A percentile compares a stretch with the other conserved stretches of the same genome.
phyloP scores from a whole-genome alignment of 805 yeast genomes.

The Pichia sporocuriosa region DNA sequence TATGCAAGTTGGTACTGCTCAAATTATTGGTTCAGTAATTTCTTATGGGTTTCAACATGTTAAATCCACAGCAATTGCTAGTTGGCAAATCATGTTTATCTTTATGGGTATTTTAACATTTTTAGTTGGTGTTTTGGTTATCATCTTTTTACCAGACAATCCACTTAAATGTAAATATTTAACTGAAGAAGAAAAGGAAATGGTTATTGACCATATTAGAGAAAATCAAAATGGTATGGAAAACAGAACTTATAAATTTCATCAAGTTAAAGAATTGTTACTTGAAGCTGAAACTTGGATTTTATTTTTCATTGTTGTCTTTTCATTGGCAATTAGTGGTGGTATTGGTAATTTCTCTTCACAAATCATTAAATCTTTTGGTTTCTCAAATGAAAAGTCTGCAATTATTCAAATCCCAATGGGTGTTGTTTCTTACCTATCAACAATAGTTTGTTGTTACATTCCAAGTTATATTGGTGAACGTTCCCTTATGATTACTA shows the following conservation, averaged over 20 bases:
- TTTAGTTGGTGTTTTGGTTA: constrained; percentile 24
- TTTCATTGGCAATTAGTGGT: constrained; percentile 28
- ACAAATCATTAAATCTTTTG: constrained; percentile 25
- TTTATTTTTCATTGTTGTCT: constrained; percentile 17
- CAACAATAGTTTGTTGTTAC: constrained; percentile 15
- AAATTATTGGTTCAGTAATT: constrained; percentile 23
- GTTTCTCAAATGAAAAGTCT: constrained; percentile 26
- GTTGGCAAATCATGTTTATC: constrained; percentile 28
- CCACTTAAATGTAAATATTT: constrained; percentile 25
- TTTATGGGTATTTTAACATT: constrained; percentile 25
- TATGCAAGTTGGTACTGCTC: constrained; percentile 18
- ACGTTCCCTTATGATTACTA: constrained; percentile 11
- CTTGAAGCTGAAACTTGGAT: constrained; percentile 23
- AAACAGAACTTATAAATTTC: constrained; percentile 24
- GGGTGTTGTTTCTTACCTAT: constrained; percentile 28
- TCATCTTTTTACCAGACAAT: constrained; percentile 24
- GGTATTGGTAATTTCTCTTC: constrained; percentile 23
- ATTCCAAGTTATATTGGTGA: constrained; percentile 38
- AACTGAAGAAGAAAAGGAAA: constrained; percentile 31
- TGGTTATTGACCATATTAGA: constrained; percentile 22
- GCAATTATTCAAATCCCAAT: constrained; percentile 29
- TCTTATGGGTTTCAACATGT: constrained; percentile 25
- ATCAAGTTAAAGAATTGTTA: constrained; percentile 23
- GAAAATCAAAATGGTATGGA: constrained; percentile 29
- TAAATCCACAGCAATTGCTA: constrained; percentile 14